Conservation (phyloP, 352 stramenopile genomes). For the Phytophthora idaei region DNA sequence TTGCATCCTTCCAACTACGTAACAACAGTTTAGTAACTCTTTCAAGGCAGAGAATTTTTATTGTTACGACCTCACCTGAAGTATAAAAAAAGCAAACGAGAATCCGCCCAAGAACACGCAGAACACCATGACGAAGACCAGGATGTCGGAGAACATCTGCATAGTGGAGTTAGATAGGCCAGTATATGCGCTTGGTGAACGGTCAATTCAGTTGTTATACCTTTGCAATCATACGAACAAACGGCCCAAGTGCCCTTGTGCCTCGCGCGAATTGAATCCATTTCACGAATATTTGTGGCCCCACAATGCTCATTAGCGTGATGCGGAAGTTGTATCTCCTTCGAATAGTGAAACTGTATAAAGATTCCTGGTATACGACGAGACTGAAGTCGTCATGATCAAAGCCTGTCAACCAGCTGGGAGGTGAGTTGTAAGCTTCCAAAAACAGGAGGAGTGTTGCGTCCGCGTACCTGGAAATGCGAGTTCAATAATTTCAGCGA, state of each 20-base stretch:
- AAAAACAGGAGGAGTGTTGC: background rate
- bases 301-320: conserved; percentile 81
- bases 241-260: conserved; percentile 67
- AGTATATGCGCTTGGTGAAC: background rate
- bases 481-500: conserved; percentile 56
- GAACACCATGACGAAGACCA: conserved; percentile 79
- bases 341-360: conserved; percentile 62
- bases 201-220: conserved; percentile 22
- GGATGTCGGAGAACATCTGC: conserved; percentile 85
- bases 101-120: conserved; percentile 76
- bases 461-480: conserved; percentile 24
- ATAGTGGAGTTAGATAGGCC: background rate
- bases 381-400: conserved; percentile 54
- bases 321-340: conserved; percentile 74
- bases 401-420: conserved; percentile 2
- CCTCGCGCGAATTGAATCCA: conserved; percentile 85
- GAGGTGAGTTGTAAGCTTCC: background rate
- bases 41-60: background rate
- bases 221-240: conserved; percentile 89
- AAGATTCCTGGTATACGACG: conserved; percentile 62
- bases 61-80: conserved; percentile 50
- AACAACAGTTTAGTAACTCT: background rate
- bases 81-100: conserved; percentile 82
- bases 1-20: conserved; percentile 69
- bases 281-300: conserved; percentile 78